Evolutionary conservation across 2,329 filamentous ascomycete genomes (phyloP), one percentile per base, ranked within the genome.

Genomic region (Dactylellina cionopaga): DNA sequence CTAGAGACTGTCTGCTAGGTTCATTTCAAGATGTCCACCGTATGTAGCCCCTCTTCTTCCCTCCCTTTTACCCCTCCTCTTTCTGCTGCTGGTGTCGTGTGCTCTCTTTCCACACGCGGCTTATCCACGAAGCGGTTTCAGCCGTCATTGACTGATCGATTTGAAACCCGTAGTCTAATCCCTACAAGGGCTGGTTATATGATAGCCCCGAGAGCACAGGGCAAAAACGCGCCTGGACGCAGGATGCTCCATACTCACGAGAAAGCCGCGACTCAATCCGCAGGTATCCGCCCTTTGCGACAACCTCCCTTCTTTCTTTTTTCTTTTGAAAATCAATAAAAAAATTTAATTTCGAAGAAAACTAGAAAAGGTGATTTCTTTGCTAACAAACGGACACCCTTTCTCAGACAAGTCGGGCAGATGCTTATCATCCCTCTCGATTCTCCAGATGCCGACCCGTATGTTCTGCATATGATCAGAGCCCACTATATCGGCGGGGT

Each of bases 401-500:
- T 17, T 19, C 27, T 22, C 27, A 72, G 87, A 84, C 86, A 87
- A 73, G 88, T 92, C 83, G 90, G 90, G 73, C 90, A 92, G 83
- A 86, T 89, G 83, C 84, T 92, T 80, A 89, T 91, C 80, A 91
- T 92, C 89, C 68, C 68, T 13, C 47, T 72, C 59, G 68, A 72
- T 49, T 65, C 59, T 15, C 68, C 68, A n/a, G 51, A 58, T n/a
- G 27, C 60, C 17, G 68, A 63, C 46, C 37, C 46, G 10, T 72
- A 72, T 55, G 43, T 72, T 15, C 37, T 58, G 35, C 43, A 65
- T 25, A 85, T 93, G 76, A 95, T 96, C 78, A 88, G 91, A 79
- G 86, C 92, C 76, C 88, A 94, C 79, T 91, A 98, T 80, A 85
- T 99, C 49, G 95, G 95, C 63, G 95, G 92, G 56, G 91, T 98